Base-by-base conservation (phyloP, 73 alveolate species). In the Paraurostyla sp. region DNA sequence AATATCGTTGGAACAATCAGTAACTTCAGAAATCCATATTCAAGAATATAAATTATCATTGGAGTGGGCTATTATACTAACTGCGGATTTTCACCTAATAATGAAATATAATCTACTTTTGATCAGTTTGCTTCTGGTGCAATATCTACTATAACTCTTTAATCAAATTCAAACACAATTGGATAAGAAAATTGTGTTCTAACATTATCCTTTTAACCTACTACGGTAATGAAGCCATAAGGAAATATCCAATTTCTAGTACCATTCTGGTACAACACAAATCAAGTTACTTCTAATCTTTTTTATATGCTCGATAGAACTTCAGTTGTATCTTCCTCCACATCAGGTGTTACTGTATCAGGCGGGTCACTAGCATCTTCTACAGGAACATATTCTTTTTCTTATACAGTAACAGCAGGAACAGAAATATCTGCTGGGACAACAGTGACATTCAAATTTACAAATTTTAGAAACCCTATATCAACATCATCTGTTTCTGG, bases 401-500 rank as follows among this genome's bases (percentile, higher is more conserved):
- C 35, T 22, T 65, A 38, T 65, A 15, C 60, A n/a, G 41, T 30
- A 38, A 54, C 15, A 20, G 35, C 82, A 36, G 82, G 82, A 6
- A 16, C 23, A 13, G 82, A 65, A 18, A 40, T 65, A 6, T 20
- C 82, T 16, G 2, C 42, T 38, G 46, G 54, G 7, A 65, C 82
- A 35, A 38, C 35, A 65, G 35, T 65, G 13, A 65, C 82, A 33
- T 38, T 65, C 13, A 65, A 56, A 2, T 65, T 65, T 38, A 65
- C 82, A 1, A 65, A 65, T 65, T 65, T 65, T 36, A 65, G 25
- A 58, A 65, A 65, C 41, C 82, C 82, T n/a, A 65, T 65, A 2
- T 18, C 82, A 2, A 65, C 42, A 9, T 25, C 7, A 3, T 22
- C 82, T 18, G 35, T 65, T 18, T 3, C 82, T 7, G 82, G 82